A percentile compares a stretch with the other conserved stretches of the same genome.
Conservation (phyloP, 192 early-diverging fungal species). For the Jimgerdemannia flammicorona region DNA sequence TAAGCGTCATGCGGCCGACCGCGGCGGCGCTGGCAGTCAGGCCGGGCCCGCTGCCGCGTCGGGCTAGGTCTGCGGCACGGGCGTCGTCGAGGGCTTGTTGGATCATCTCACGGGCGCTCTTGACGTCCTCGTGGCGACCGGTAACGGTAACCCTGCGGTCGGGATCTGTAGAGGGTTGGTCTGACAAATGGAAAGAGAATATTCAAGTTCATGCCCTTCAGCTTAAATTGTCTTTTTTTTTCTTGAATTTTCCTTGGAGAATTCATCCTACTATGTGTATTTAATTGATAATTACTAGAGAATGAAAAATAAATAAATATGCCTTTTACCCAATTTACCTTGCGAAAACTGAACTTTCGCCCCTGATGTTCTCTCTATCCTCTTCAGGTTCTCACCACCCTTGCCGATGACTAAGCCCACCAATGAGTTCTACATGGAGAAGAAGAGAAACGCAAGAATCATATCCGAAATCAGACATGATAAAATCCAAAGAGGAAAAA, state of each 20-base stretch:
- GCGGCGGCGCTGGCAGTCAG: constrained; percentile 18
- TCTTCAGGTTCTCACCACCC: constrained; percentile 73
- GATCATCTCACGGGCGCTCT: constrained; percentile 49
- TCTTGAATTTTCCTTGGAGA: no score
- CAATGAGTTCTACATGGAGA: constrained; percentile 53
- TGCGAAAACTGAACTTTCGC: constrained; percentile 63
- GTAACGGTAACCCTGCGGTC: constrained; percentile 48
- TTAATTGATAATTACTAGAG: no score
- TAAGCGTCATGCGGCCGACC: constrained; percentile 26
- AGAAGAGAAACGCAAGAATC: constrained; percentile 21
- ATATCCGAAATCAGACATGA: constrained; percentile 18
- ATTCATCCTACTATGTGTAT: no score
- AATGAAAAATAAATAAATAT: no score
- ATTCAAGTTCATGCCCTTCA: neutral
- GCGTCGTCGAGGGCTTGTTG: constrained; percentile 43
- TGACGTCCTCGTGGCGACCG: constrained; percentile 42
- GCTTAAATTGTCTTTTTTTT: no score
- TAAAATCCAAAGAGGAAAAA: constrained; percentile 12
- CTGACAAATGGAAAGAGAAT: constrained; percentile 22
- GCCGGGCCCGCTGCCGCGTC: constrained; percentile 14
- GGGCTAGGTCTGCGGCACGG: constrained; percentile 22
- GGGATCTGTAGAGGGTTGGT: constrained; percentile 6
- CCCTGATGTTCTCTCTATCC: constrained; percentile 69
- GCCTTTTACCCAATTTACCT: no score
- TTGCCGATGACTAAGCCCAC: constrained; percentile 83